Base-by-base conservation (phyloP, 768 basidiomycete species). In the Russula foetens region DNA sequence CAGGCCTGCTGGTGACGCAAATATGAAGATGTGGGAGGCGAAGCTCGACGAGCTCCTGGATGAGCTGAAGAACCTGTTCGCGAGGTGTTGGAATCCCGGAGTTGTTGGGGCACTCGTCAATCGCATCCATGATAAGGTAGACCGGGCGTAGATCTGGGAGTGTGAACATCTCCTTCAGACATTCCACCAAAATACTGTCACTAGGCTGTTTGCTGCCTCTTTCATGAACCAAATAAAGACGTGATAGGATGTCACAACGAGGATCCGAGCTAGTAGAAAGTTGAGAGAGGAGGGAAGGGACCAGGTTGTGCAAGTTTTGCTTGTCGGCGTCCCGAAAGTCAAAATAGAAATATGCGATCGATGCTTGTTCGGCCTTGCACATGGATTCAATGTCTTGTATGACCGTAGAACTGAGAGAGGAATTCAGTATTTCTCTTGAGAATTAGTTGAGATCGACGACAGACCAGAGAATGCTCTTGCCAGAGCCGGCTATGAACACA, bases 391-490 rank as follows among this genome's bases (percentile, higher is more conserved):
- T 28, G 14, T 51, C 58, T 24, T 46, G 11, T 19, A 60, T 56
- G 12, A 60, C 21, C 2, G 53, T 17, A 4, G 53, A 60, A 11
- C 59, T 60, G 31, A 49, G 7, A 8, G 12, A 39, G 8, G 15
- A 33, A 1, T 8, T 53, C 17, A 24, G 3, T 28, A 23, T 38
- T 4, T 7, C 12, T 12, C 3, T 31, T 1, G 28, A 9, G 17
- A n/a, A 19, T 9, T 11, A n/a, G 35, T 12, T 7, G 33, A n/a
- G n/a, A 6, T 17, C n/a, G n/a, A n/a, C 4, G 6, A 9, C 59
- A 6, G 21, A 60, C 59, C 59, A 48, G 6, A 60, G 46, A 7
- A 41, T 6, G 6, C 33, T 60, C 38, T 60, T 60, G 0, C 59
- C 59, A 6, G 53, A 48, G 23, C 59, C 59, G 23, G 52, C 59